A percentile compares a stretch with the other conserved stretches of the same genome.
Evolutionary conservation across 345 rosid genomes (phyloP).

Genomic region (Eucalyptus cloeziana): DNA sequence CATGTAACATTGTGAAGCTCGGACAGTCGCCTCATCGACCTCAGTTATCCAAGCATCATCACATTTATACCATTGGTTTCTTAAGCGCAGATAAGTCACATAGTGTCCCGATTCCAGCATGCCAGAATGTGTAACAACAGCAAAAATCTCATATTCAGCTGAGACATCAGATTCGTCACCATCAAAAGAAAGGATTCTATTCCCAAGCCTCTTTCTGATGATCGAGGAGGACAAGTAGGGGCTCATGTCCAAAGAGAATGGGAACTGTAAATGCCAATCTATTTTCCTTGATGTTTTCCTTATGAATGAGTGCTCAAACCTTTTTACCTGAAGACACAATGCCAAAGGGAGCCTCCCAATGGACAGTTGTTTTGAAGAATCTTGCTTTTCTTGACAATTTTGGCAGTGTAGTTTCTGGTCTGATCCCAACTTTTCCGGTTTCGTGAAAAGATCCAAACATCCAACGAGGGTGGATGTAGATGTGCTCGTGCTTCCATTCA

Average conservation of each 20-base stretch:
- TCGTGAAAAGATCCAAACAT: conserved; percentile 75
- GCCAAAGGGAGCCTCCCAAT: conserved; percentile 80
- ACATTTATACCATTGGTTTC: conserved; percentile 81
- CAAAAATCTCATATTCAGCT: conserved; percentile 73
- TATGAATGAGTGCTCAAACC: conserved; percentile 66
- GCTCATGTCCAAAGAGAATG: conserved; percentile 67
- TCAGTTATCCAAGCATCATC: conserved; percentile 89
- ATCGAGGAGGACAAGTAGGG: conserved; percentile 77
- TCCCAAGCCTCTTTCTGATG: conserved; percentile 58
- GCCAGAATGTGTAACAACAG: conserved; percentile 77
- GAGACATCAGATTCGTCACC: conserved; percentile 45
- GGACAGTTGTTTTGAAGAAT: conserved; percentile 83
- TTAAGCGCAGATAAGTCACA: conserved; percentile 58
- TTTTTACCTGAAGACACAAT: conserved; percentile 77
- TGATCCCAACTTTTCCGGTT: conserved; percentile 70
- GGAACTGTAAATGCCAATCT: conserved; percentile 76
- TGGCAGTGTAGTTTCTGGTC: conserved; percentile 89
- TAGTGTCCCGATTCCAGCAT: conserved; percentile 85
- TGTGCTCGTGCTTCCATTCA: conserved; percentile 5
- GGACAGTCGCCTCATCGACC: conserved; percentile 75
- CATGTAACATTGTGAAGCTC: conserved; percentile 90
- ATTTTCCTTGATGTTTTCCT: conserved; percentile 64
- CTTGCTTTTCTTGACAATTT: conserved; percentile 66
- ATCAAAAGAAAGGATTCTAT: conserved; percentile 48
- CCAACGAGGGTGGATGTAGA: conserved; percentile 54